Evolutionary conservation across 345 rosid genomes (phyloP).

Genomic region (Eucalyptus cladocalyx): DNA sequence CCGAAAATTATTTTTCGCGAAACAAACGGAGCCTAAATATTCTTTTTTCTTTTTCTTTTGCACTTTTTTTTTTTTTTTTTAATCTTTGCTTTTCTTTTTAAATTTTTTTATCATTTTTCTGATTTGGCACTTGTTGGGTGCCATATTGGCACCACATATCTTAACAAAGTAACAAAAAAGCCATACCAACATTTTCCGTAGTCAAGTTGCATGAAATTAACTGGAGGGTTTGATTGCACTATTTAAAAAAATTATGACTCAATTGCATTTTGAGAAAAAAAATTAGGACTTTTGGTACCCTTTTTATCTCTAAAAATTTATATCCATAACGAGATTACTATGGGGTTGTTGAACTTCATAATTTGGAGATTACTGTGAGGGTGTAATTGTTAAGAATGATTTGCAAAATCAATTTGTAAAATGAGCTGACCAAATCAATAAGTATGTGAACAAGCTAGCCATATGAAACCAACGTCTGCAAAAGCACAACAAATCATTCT

Average conservation of each 20-base stretch:
- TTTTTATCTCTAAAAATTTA: no score
- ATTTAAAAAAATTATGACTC: accelerated
- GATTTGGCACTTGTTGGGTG: accelerated
- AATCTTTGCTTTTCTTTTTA: not conserved
- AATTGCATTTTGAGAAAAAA: not conserved
- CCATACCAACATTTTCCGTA: not conserved
- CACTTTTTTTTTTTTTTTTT: no score
- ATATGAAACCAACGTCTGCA: not conserved
- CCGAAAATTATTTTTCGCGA: no score
- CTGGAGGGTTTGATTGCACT: accelerated
- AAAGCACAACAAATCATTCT: not conserved
- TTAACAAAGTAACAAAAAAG: not conserved
- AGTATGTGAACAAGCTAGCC: not conserved
- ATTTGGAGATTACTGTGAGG: not conserved
- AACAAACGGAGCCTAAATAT: no score
- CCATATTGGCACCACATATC: not conserved
- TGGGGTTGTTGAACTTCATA: not conserved
- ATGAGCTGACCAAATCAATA: not conserved
- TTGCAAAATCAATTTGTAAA: not conserved
- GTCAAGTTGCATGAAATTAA: not conserved
- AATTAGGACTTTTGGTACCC: no score
- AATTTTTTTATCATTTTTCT: not conserved
- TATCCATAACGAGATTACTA: no score
- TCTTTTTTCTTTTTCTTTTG: not conserved
- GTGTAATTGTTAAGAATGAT: not conserved